A percentile compares a stretch with the other conserved stretches of the same genome.
These are phyloP conservation scores for Euptelea pleiosperma DNA, from an alignment of 164 flowering plant species.

Conservation along the genomic window DNA sequence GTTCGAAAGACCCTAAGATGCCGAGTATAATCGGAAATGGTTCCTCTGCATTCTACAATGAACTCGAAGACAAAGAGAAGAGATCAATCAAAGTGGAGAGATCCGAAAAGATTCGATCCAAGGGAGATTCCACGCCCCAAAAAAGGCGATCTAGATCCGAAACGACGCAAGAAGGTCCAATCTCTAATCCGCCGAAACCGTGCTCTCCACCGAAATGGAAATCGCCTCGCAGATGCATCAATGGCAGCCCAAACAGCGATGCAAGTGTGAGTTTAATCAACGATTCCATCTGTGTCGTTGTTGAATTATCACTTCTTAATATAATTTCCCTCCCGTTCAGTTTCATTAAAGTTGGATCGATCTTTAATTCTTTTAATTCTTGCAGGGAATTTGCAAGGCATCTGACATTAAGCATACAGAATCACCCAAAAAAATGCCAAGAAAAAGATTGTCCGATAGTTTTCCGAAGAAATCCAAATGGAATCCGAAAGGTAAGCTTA, in stretches of 20 bases:
- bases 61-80: conserved; percentile 4
- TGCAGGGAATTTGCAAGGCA: conserved; percentile 32
- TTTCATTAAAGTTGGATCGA: not conserved
- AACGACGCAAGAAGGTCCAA: conserved; percentile 13
- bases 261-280: conserved; percentile 30
- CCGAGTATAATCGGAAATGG: conserved; percentile 22
- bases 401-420: conserved; percentile 12
- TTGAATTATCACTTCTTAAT: not conserved
- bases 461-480: conserved; percentile 39
- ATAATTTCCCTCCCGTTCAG: not conserved
- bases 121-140: conserved; percentile 31
- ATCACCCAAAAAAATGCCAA: conserved; percentile 28
- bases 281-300: not conserved
- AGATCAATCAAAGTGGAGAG: conserved; percentile 16
- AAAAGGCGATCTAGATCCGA: conserved; percentile 52
- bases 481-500: conserved; percentile 60
- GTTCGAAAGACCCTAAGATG: conserved; percentile 13
- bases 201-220: conserved; percentile 37
- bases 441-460: conserved; percentile 31
- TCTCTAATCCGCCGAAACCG: conserved; percentile 15
- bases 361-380: not conserved
- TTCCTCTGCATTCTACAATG: conserved; percentile 7
- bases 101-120: conserved; percentile 12
- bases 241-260: conserved; percentile 34
- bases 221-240: conserved; percentile 58